phyloP scores from a whole-genome alignment of 768 basidiomycete species.

The Boletus bicolor region DNA sequence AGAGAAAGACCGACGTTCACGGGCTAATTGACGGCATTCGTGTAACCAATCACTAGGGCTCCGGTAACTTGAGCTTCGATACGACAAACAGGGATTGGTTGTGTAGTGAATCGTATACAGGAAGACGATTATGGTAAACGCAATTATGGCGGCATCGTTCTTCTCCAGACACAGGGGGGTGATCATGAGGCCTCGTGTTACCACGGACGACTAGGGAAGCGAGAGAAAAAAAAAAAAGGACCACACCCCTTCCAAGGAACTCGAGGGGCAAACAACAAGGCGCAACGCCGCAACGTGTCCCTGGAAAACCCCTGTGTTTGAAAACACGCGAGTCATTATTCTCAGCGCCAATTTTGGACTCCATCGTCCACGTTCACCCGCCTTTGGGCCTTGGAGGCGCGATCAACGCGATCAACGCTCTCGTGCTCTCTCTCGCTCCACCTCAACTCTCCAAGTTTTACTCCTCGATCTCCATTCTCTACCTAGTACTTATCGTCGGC shows the following conservation, averaged over 20 bases:
- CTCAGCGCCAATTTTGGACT: too few relatives aligned
- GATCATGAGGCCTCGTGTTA: conserved; percentile 1
- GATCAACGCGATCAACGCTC: not conserved
- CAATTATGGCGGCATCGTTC: conserved; percentile 27
- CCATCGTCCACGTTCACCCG: too few relatives aligned
- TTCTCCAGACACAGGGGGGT: not conserved
- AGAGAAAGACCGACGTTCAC: not conserved
- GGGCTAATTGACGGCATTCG: conserved; percentile 17
- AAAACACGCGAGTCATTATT: too few relatives aligned
- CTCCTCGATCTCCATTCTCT: not conserved
- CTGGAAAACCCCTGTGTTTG: not conserved
- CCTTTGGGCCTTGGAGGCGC: too few relatives aligned
- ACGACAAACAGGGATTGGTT: not conserved
- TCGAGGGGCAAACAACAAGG: not conserved
- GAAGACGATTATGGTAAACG: conserved; percentile 19
- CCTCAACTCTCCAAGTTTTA: not conserved
- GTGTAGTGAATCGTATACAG: conserved; percentile 8
- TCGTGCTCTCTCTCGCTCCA: not conserved
- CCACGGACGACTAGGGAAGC: conserved; percentile 10
- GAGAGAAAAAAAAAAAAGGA: too few relatives aligned
- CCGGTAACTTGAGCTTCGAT: conserved; percentile 14
- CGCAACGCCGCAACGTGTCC: not conserved
- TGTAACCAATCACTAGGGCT: not conserved
- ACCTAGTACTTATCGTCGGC: not conserved
- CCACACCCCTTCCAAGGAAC: too few relatives aligned